phyloP scores from a whole-genome alignment of 495 filamentous ascomycete species.

The Stereocaulon alpinum region DNA sequence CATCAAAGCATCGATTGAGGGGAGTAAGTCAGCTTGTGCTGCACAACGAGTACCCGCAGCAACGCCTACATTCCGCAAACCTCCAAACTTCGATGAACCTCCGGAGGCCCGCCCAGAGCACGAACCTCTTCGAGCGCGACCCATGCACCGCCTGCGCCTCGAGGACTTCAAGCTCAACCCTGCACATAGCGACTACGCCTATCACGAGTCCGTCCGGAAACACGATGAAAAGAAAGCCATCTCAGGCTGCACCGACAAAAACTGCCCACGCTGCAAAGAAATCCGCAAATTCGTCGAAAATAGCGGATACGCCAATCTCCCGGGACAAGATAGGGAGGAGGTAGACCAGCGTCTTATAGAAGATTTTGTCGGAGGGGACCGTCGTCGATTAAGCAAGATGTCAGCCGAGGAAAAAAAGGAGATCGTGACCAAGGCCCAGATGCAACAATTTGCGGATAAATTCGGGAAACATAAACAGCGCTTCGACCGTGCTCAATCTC shows the following conservation, averaged over 20 bases:
- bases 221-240: conserved; percentile 65
- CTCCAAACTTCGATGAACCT: background rate
- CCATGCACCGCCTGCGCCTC: conserved; percentile 41
- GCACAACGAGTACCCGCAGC: background rate
- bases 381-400: conserved; percentile 33
- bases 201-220: conserved; percentile 61
- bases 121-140: conserved; percentile 41
- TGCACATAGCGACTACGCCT: conserved; percentile 61
- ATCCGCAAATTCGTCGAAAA: conserved; percentile 56
- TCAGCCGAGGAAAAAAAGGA: conserved; percentile 40
- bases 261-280: conserved; percentile 60
- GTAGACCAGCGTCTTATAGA: conserved; percentile 51
- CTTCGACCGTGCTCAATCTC: conserved; percentile 57
- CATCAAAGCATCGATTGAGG: conserved; percentile 8
- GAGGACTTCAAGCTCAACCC: conserved; percentile 83
- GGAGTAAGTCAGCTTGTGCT: conserved; percentile 7
- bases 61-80: background rate
- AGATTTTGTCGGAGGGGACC: conserved; percentile 52
- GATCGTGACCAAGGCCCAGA: conserved; percentile 56
- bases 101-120: conserved; percentile 25
- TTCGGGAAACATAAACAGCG: conserved; percentile 68
- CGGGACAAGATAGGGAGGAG: conserved; percentile 17
- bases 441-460: conserved; percentile 54
- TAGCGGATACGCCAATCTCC: conserved; percentile 22
- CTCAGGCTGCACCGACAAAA: conserved; percentile 62